These are phyloP conservation scores for Penicillium cataractarum DNA, from an alignment of 495 filamentous ascomycete genomes.

Conservation along the genomic window DNA sequence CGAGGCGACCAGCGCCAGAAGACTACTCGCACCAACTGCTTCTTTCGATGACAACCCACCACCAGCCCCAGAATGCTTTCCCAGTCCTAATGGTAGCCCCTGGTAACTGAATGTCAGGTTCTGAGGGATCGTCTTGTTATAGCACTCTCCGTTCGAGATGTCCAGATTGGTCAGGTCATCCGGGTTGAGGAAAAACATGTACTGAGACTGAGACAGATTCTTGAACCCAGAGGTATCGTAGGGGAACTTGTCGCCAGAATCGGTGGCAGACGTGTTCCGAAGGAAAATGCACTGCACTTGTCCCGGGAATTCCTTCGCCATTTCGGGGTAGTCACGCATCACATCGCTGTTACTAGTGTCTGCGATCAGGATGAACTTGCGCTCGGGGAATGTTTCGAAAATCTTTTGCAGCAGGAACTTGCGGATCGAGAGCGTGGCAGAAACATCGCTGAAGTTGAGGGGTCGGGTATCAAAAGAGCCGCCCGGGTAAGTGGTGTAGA, in stretches of 20 bases:
- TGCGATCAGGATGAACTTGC: slow-evolving; percentile 75
- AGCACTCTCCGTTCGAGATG: slow-evolving; percentile 69
- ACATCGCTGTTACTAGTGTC: slow-evolving; percentile 80
- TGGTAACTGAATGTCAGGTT: slow-evolving; percentile 72
- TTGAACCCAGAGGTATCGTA: slow-evolving; percentile 76
- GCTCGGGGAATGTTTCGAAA: slow-evolving; percentile 73
- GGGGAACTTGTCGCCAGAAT: slow-evolving; percentile 63
- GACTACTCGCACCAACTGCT: slow-evolving; percentile 10
- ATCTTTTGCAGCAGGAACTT: slow-evolving; percentile 67
- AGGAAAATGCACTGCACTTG: slow-evolving; percentile 81
- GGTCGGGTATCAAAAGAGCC: slow-evolving; percentile 77
- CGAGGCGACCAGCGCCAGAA: slow-evolving; percentile 19
- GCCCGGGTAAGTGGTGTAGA: slow-evolving; percentile 70
- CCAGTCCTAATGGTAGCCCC: slow-evolving; percentile 52
- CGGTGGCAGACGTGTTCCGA: slow-evolving; percentile 72
- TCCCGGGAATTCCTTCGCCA: slow-evolving; percentile 64
- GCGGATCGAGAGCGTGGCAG: slow-evolving; percentile 70
- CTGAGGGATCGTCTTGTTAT: slow-evolving; percentile 63
- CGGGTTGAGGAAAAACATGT: slow-evolving; percentile 77
- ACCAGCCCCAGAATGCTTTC: slow-evolving; percentile 26
- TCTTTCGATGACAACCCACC: slow-evolving; percentile 5
- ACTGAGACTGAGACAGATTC: slow-evolving; percentile 60
- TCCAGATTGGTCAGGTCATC: slow-evolving; percentile 71
- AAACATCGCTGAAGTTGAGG: slow-evolving; percentile 76
- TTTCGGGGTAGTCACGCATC: slow-evolving; percentile 71